phyloP scores from a whole-genome alignment of 2,329 filamentous ascomycete species.

The Colletotrichum trifolii region DNA sequence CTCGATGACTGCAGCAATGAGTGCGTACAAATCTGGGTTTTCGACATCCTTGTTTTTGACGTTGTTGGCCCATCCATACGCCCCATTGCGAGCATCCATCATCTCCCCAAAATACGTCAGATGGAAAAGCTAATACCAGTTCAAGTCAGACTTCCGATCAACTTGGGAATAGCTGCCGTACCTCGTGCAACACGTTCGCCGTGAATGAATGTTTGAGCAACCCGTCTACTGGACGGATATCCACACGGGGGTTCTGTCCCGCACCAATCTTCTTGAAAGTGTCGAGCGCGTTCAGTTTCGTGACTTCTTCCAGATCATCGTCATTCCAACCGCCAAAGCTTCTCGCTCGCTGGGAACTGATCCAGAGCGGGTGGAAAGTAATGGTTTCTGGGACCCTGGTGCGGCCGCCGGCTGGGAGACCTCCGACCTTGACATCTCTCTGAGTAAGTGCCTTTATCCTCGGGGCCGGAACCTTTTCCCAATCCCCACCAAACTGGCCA shows the following conservation, averaged over 20 bases:
- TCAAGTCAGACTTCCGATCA: not conserved
- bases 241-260: not conserved
- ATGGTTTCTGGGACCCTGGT: not conserved
- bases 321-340: not conserved
- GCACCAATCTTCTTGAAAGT: not conserved
- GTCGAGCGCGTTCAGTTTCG: not conserved
- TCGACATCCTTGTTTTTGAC: not conserved
- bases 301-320: not conserved
- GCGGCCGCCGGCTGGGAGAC: not conserved
- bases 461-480: not conserved
- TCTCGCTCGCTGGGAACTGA: not conserved
- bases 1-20: constrained; percentile 3
- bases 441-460: not conserved
- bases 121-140: not conserved
- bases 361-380: not conserved
- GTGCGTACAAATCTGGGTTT: constrained; percentile 2
- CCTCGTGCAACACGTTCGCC: not conserved
- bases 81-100: not conserved
- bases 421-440: not conserved
- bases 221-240: not conserved
- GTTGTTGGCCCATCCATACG: not conserved
- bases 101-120: not conserved
- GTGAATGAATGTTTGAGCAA: not conserved
- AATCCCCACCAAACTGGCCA: not conserved
- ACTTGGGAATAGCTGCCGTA: not conserved